Base-by-base conservation (phyloP, 2,329 filamentous ascomycete genomes). In the Venturia oleaginea region DNA sequence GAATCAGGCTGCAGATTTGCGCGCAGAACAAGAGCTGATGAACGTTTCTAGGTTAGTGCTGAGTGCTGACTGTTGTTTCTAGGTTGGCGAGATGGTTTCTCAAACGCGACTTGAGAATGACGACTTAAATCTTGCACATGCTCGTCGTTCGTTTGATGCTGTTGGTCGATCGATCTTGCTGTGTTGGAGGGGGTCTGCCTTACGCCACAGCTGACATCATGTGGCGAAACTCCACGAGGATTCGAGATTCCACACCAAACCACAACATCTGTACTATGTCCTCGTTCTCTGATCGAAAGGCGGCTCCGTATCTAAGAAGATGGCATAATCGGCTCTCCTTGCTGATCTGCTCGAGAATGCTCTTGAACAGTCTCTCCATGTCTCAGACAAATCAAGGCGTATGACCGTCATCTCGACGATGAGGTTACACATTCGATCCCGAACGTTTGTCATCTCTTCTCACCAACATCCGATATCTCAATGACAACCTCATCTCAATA, bases 121-220 rank as follows among this genome's bases (percentile, higher is more conserved):
- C 27, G 51, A 57, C 30, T 57, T 17, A 34, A 34, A n/a, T 34
- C 10, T 57, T 34, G 51, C 30, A 19, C 11, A 57, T 34, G 51
- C 17, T 19, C 27, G 51, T 57, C 30, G 51, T 30, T 57, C 30
- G 13, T 22, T 34, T 1, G 51, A 7, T 57, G 17, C 30, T 8
- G 51, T 57, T 57, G 51, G 51, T 57, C 17, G 51, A 34, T 55
- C 13, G 27, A 32, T 55, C 48, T 55, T 55, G 48, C 48, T 34
- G 15, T 22, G 5, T 2, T 42, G 40, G 40, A 13, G 37, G 37
- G 37, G 37, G 11, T 6, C 7, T n/a, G 42, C n/a, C 42, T 46
- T n/a, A n/a, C 42, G 48, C 48, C 48, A 54, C 48, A 54, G 24
- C 17, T 57, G 27, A 57, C 51, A 34, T 57, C 51, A 57, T 57